Percentiles rank a stretch among this genome's conserved stretches.
These are phyloP conservation scores for Aureobasidium uvarum DNA, from an alignment of 2,329 filamentous ascomycete genomes.

Conservation along the genomic window DNA sequence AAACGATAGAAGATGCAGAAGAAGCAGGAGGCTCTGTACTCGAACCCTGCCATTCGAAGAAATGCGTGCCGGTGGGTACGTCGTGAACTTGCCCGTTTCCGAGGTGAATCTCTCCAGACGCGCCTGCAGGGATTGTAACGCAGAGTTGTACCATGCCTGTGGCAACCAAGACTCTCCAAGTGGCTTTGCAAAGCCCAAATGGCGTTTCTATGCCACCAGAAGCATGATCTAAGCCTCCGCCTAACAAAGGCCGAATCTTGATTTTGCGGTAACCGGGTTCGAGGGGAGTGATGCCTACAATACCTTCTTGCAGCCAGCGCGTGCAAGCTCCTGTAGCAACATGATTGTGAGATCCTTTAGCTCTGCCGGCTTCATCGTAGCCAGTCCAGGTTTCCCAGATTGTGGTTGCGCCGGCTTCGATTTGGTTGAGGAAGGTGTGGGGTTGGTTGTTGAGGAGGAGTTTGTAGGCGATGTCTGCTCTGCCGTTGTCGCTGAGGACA, in stretches of 20 bases:
- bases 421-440: conserved; percentile 7
- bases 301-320: conserved; percentile 22
- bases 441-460: conserved; percentile 13
- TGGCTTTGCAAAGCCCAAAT: conserved; percentile 6
- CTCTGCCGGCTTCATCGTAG: conserved; percentile 7
- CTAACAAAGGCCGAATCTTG: conserved; percentile 5
- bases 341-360: conserved; percentile 15
- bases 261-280: conserved; percentile 17
- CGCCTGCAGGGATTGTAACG: conserved; percentile 5
- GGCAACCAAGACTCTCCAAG: not conserved
- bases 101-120: conserved; percentile 3
- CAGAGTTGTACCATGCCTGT: not conserved
- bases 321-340: conserved; percentile 9
- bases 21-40: not conserved
- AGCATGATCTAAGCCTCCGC: conserved; percentile 8
- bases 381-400: conserved; percentile 16
- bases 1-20: not conserved
- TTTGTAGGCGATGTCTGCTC: conserved; percentile 16
- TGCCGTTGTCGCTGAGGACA: conserved; percentile 11
- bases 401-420: conserved; percentile 19
- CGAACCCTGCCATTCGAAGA: conserved; percentile 13
- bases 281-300: conserved; percentile 17
- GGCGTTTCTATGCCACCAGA: conserved; percentile 15
- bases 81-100: conserved; percentile 1
- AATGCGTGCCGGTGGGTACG: conserved; percentile 7